Evolutionary conservation across 345 rosid species (phyloP), one percentile per base, ranked within the genome.

Genomic region (rapeseed (Brassica napus)): DNA sequence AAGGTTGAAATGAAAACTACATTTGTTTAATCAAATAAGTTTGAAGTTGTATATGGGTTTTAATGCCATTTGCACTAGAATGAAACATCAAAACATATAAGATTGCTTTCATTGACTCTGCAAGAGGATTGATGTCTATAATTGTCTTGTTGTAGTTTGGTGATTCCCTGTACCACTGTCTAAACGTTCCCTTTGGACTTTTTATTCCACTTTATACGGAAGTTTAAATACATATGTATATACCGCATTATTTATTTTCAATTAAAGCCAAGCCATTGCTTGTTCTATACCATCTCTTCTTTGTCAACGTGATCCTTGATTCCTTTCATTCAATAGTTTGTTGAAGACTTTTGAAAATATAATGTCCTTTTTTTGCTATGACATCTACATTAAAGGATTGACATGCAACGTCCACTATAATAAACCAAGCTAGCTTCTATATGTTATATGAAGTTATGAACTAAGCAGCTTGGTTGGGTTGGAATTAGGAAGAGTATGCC

Each of bases 321-420:
- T 74, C 71, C 24, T 37, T 77, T 69, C 57, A 9, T 32, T 47
- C 69, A 61, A 77, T 69, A 61, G 61, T 61, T 77, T 77, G 75
- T 14, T 77, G 44, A 31, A 61, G 64, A 21, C 74, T 77, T 68
- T 69, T 61, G 26, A 35, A 54, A 75, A 24, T n/a, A 35, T 75
- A 57, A 66, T 75, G 66, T 35, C 37, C 35, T 0, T 42, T 67
- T 8, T 24, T 24, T 37, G 32, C 60, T 28, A 68, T 70, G 80
- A 34, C 75, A 77, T 49, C 21, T 49, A 47, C 69, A 12, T 49
- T n/a, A 77, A 24, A 8, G 37, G 63, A 62, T 23, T 44, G 57
- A 62, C 1, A 16, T 70, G 70, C 30, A 34, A 69, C 69, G 55
- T 77, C 64, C 70, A 77, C 75, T 69, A 77, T 5, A 23, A 42